A percentile compares a stretch with the other conserved stretches of the same genome.
Conservation (phyloP, 179 eudicot species). For the Dionaea muscipula region DNA sequence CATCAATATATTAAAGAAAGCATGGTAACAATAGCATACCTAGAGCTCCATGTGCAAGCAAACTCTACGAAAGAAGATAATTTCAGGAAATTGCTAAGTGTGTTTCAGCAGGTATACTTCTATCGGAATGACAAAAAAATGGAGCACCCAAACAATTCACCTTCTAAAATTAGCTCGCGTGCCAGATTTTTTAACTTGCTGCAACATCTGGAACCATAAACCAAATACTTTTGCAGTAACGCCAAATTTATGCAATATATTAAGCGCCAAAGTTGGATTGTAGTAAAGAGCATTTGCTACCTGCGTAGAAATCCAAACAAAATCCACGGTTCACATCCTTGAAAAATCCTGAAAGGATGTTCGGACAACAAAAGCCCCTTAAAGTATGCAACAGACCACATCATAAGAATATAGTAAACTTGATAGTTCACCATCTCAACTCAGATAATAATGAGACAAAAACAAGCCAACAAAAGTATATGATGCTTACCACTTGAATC, state of each 20-base stretch:
- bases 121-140: background rate
- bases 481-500: constrained; percentile 72
- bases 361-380: too few relatives aligned
- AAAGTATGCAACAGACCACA: too few relatives aligned
- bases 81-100: too few relatives aligned
- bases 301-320: constrained; percentile 24
- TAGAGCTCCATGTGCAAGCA: too few relatives aligned
- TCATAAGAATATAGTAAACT: too few relatives aligned
- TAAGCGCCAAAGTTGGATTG: constrained; percentile 64
- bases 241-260: constrained; percentile 72
- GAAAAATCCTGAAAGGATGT: background rate
- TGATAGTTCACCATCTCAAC: background rate
- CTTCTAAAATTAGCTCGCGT: constrained; percentile 64
- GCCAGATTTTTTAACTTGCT: constrained; percentile 78
- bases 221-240: constrained; percentile 70
- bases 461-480: background rate
- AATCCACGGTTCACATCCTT: too few relatives aligned
- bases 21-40: too few relatives aligned
- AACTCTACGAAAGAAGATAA: too few relatives aligned
- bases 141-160: constrained; percentile 21
- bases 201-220: constrained; percentile 97
- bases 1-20: too few relatives aligned
- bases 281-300: constrained; percentile 88
- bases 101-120: background rate
- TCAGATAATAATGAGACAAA: too few relatives aligned